These are phyloP conservation scores for Colletotrichum shisoi DNA, from an alignment of 2,329 filamentous ascomycete species.

Conservation along the genomic window DNA sequence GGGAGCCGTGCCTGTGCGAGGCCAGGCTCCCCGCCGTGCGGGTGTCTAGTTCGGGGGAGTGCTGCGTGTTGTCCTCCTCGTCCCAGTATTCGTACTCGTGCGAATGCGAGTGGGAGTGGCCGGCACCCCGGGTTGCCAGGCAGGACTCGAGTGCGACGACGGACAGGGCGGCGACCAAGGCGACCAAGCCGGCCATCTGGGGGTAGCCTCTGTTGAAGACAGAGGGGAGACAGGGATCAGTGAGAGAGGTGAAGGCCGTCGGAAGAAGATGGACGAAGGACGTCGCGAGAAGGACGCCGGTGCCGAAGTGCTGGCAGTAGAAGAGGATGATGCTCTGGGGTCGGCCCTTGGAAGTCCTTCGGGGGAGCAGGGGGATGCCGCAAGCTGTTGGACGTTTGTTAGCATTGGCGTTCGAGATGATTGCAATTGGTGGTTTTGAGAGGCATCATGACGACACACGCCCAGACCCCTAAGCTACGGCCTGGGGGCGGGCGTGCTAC, in stretches of 20 bases:
- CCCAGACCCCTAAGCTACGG: no score
- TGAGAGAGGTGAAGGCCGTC: conserved; percentile 72
- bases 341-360: conserved; percentile 63
- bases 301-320: conserved; percentile 77
- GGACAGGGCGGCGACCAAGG: conserved; percentile 81
- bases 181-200: conserved; percentile 80
- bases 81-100: conserved; percentile 61
- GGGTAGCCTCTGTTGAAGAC: conserved; percentile 83
- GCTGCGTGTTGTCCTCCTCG: conserved; percentile 51
- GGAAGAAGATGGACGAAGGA: conserved; percentile 81
- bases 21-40: conserved; percentile 47
- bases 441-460: background rate
- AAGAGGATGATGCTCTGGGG: conserved; percentile 69
- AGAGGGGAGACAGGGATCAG: conserved; percentile 74
- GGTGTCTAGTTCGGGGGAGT: conserved; percentile 39
- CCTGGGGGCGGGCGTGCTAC: no score
- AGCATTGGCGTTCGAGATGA: background rate
- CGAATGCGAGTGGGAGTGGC: conserved; percentile 62
- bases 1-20: conserved; percentile 49
- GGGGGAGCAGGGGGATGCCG: conserved; percentile 71
- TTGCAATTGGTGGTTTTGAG: background rate
- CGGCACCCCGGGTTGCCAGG: conserved; percentile 74
- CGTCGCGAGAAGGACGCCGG: conserved; percentile 84
- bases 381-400: conserved; percentile 57
- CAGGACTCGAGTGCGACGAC: conserved; percentile 90